These are phyloP conservation scores for Fusarium papillatum DNA, from an alignment of 2,329 filamentous ascomycete species.

Conservation along the genomic window DNA sequence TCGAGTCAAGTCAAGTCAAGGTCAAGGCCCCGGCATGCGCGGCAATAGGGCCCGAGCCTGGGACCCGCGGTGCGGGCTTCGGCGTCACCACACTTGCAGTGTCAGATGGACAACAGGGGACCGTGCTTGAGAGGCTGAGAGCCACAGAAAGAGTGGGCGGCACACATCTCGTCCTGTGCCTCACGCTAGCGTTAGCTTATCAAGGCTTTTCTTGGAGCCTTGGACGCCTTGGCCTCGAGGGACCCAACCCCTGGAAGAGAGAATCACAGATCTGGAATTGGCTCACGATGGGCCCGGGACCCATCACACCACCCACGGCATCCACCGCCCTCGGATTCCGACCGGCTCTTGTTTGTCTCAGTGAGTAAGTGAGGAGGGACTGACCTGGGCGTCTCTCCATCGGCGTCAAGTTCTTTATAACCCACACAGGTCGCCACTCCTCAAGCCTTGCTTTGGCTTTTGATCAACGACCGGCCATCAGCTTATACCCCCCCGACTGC, in stretches of 20 bases:
- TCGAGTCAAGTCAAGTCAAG: conserved; percentile 33
- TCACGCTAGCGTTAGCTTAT: conserved; percentile 42
- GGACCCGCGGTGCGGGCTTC: conserved; percentile 24
- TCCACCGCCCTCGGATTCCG: conserved; percentile 45
- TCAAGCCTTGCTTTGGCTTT: conserved; percentile 8
- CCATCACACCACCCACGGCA: conserved; percentile 45
- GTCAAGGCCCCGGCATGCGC: conserved; percentile 33
- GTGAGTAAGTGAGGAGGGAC: background rate
- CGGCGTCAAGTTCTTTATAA: conserved; percentile 43
- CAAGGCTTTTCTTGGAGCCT: conserved; percentile 27
- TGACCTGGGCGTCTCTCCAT: conserved; percentile 29
- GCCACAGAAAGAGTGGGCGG: conserved; percentile 28
- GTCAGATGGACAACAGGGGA: conserved; percentile 39
- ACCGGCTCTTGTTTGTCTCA: conserved; percentile 35
- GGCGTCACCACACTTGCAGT: conserved; percentile 38
- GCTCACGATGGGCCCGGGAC: conserved; percentile 40
- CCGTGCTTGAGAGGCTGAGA: conserved; percentile 19
- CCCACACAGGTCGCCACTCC: conserved; percentile 42
- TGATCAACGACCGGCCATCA: conserved; percentile 22
- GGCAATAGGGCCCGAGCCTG: conserved; percentile 27
- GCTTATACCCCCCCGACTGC: conserved; percentile 35
- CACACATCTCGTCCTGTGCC: conserved; percentile 33
- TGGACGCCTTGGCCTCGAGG: conserved; percentile 1
- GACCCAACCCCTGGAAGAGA: conserved; percentile 34
- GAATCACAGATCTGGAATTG: conserved; percentile 43